Evolutionary conservation across 1,284 basidiomycete genomes (phyloP), one percentile per base, ranked within the genome.

Genomic region (Trametes versicolor): DNA sequence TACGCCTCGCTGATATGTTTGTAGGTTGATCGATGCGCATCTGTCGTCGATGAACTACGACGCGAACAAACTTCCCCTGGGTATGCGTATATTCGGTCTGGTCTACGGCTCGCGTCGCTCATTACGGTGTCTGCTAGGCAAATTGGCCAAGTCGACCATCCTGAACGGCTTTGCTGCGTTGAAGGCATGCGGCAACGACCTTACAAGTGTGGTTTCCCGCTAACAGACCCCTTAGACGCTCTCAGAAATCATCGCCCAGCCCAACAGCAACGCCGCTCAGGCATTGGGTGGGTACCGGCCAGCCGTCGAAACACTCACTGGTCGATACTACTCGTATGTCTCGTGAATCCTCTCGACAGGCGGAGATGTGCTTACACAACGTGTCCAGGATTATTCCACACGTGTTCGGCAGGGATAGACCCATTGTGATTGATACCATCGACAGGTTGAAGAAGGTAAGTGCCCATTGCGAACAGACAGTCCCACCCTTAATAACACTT

Each of bases 11-110:
- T 41, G 66, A 58, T 29, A 34, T 37, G 21, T 36, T 21, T 49
- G 1, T 57, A 88, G 85, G 32, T 73, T 88, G 66, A 85, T 89
- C 52, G 81, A 87, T 54, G 85, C 85, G 0, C 81, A 83, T 25
- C 74, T 91, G 70, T 84, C 85, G n/a, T 84, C 85, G 3, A 87
- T 91, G 86, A 89, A 90, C 71, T 91, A 91, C 70, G 88, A 91
- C 71, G 87, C 87, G 4, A 86, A 86, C 69, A 91, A 91, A 72
- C 79, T 90, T 25, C 89, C 89, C 17, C 82, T 90, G 12, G 88
- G 86, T 80, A 77, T 65, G 60, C 21, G 57, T 58, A 45, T 50
- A 59, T 37, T 60, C 32, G 7, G 13, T 6, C 27, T 47, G 47
- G 23, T 72, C 34, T n/a, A 41, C 21, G 37, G 43, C 63, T 34